Percentiles rank a stretch among this genome's conserved stretches.
Evolutionary conservation across 2,329 filamentous ascomycete species (phyloP).

Genomic region (Ophiostoma montium): DNA sequence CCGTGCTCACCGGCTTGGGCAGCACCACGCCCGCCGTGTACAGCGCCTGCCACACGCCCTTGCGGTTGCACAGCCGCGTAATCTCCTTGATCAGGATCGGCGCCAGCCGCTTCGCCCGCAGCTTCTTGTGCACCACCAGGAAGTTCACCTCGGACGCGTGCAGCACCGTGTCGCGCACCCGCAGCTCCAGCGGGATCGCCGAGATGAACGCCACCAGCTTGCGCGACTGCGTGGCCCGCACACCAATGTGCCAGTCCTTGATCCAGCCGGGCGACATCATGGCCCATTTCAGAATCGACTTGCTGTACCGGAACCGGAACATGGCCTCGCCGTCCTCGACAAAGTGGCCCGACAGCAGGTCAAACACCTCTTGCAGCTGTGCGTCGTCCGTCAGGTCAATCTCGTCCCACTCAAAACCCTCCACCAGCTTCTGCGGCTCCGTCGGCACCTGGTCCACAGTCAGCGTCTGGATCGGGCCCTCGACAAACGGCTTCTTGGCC

Average conservation of each 20-base stretch:
- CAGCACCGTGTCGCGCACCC: conserved; percentile 62
- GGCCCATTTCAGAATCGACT: conserved; percentile 82
- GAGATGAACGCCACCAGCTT: conserved; percentile 95
- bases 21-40: conserved; percentile 89
- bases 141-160: conserved; percentile 93
- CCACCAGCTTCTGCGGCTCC: conserved; percentile 58
- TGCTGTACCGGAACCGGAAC: conserved; percentile 94
- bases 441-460: conserved; percentile 66
- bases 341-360: conserved; percentile 84
- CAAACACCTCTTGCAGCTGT: conserved; percentile 80
- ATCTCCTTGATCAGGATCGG: conserved; percentile 97
- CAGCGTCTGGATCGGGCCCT: conserved; percentile 74
- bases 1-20: conserved; percentile 82
- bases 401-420: conserved; percentile 88
- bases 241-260: conserved; percentile 88
- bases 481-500: conserved; percentile 34
- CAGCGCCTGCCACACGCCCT: conserved; percentile 84
- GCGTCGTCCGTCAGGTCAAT: conserved; percentile 69
- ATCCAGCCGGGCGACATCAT: conserved; percentile 90
- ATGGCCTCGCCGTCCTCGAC: conserved; percentile 95
- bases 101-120: conserved; percentile 80
- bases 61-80: conserved; percentile 76
- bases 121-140: conserved; percentile 94
- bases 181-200: conserved; percentile 72
- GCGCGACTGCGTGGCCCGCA: conserved; percentile 67